Conservation (phyloP, 495 filamentous ascomycete species). For the Parmelia sp. region DNA sequence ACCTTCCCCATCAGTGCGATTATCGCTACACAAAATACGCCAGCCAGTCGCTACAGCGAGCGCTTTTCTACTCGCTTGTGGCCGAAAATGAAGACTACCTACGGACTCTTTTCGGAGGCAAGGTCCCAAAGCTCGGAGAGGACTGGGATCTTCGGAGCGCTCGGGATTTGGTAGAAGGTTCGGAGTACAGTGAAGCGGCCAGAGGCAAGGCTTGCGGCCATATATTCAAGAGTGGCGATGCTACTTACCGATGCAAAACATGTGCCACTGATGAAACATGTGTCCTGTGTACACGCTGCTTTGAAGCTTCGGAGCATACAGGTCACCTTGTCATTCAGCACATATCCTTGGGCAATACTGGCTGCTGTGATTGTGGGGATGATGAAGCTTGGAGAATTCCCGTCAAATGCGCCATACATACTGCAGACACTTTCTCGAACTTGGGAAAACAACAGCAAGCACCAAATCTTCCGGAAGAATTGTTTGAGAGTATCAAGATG, state of each 20-base stretch:
- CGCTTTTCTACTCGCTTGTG: slow-evolving; percentile 81
- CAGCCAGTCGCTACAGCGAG: slow-evolving; percentile 59
- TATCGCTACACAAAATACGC: slow-evolving; percentile 69
- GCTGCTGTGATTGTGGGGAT: slow-evolving; percentile 97
- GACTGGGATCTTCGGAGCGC: slow-evolving; percentile 72
- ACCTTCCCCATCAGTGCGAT: slow-evolving; percentile 58
- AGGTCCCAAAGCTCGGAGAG: slow-evolving; percentile 47
- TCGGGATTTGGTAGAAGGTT: slow-evolving; percentile 86
- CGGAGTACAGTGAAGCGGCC: slow-evolving; percentile 89
- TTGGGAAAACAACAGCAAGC: slow-evolving; percentile 61
- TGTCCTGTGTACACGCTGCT: slow-evolving; percentile 83
- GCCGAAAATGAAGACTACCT: slow-evolving; percentile 65
- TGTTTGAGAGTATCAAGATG: slow-evolving; percentile 66
- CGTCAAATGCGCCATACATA: slow-evolving; percentile 90
- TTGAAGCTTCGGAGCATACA: slow-evolving; percentile 92
- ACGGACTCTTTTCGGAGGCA: slow-evolving; percentile 70
- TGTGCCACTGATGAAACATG: slow-evolving; percentile 85
- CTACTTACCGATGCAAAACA: slow-evolving; percentile 87
- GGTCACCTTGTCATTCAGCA: slow-evolving; percentile 83
- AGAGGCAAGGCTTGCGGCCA: slow-evolving; percentile 95
- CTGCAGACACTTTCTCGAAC: slow-evolving; percentile 45
- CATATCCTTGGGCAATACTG: slow-evolving; percentile 81
- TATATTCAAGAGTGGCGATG: slow-evolving; percentile 89
- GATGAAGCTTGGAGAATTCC: slow-evolving; percentile 85
- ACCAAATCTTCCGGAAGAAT: slow-evolving; percentile 58